phyloP scores from a whole-genome alignment of 768 basidiomycete species.

The Mycena epipterygia region DNA sequence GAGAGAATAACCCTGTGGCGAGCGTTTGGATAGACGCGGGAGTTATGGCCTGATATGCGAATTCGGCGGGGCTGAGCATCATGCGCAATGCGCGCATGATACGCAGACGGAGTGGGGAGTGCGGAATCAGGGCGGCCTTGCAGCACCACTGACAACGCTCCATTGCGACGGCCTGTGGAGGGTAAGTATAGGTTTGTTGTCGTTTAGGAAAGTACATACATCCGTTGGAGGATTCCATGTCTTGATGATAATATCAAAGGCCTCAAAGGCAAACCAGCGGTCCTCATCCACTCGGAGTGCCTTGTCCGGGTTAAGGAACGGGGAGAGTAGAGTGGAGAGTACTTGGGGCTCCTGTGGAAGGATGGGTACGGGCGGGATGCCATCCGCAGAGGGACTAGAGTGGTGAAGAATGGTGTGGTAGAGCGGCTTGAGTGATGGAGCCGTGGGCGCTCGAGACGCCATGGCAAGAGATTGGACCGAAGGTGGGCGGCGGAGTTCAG shows the following conservation, averaged over 20 bases:
- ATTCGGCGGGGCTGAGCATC: slow-evolving; percentile 59
- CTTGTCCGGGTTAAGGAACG: slow-evolving; percentile 61
- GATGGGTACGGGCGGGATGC: slow-evolving; percentile 41
- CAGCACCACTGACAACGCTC: slow-evolving; percentile 82
- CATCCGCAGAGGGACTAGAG: slow-evolving; percentile 49
- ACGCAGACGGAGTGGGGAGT: slow-evolving; percentile 59
- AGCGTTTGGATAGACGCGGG: slow-evolving; percentile 66
- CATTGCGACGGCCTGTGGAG: slow-evolving; percentile 56
- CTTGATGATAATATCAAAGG: slow-evolving; percentile 69
- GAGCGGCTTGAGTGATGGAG: slow-evolving; percentile 57
- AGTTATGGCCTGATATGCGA: slow-evolving; percentile 55
- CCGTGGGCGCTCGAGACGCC: slow-evolving; percentile 38
- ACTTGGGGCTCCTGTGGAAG: slow-evolving; percentile 74
- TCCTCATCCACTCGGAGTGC: slow-evolving; percentile 62
- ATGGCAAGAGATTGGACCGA: slow-evolving; percentile 53
- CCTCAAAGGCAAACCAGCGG: slow-evolving; percentile 67
- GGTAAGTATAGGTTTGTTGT: slow-evolving; percentile 2
- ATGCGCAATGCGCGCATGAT: slow-evolving; percentile 64
- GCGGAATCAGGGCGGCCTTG: slow-evolving; percentile 64
- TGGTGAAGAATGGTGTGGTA: slow-evolving; percentile 63
- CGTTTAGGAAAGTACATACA: slow-evolving; percentile 51
- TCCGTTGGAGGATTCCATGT: slow-evolving; percentile 71
- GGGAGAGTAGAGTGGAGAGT: slow-evolving; percentile 68
- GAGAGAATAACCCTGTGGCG: slow-evolving; percentile 63
- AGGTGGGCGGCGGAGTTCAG: slow-evolving; percentile 59